Conservation (phyloP, 257 asterid genomes). For the Solanum bulbocastanum region DNA sequence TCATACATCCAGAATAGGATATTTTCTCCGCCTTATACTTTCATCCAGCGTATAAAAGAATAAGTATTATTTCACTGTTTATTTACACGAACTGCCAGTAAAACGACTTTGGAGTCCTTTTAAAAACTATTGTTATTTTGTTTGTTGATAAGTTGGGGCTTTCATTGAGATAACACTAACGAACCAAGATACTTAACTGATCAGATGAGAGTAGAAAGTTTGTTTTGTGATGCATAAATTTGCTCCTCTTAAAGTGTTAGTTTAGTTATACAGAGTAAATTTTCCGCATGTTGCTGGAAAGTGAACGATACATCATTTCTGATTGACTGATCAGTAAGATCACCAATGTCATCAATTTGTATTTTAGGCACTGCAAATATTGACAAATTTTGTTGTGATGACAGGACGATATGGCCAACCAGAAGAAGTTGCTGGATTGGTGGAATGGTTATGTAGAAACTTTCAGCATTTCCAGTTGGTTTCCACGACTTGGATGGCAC, state of each 20-base stretch:
- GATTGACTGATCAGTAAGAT: background rate
- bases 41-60: background rate
- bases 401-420: constrained; percentile 34
- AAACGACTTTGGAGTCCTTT: background rate
- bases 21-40: background rate
- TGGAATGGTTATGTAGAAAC: constrained; percentile 73
- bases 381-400: background rate
- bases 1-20: background rate
- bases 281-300: background rate
- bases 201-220: background rate
- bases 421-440: constrained; percentile 54
- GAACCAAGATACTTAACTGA: background rate
- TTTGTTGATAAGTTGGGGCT: background rate
- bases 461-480: background rate
- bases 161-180: background rate
- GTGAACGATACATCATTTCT: background rate
- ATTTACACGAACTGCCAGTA: background rate
- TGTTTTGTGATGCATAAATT: background rate
- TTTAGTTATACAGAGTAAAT: background rate
- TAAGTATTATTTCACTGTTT: background rate
- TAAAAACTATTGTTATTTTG: background rate
- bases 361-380: background rate
- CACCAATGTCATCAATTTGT: background rate
- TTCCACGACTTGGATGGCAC: background rate
- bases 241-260: background rate